phyloP scores from a whole-genome alignment of 2,329 filamentous ascomycete species.

The Anisogramma anomala region DNA sequence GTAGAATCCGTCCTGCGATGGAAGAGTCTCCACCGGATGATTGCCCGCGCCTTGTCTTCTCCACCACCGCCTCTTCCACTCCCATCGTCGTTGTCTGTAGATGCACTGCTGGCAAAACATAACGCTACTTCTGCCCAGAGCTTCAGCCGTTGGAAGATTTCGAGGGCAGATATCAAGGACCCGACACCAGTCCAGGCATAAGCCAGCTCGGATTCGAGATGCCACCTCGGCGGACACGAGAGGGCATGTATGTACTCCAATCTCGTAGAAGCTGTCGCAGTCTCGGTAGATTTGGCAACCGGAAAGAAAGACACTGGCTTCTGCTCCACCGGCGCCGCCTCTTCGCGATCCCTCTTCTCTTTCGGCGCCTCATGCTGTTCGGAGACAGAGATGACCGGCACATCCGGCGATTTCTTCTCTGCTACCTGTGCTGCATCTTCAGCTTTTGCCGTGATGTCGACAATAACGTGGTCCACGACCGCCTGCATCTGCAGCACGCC shows the following conservation, averaged over 20 bases:
- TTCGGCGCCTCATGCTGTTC: constrained; percentile 18
- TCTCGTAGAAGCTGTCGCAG: constrained; percentile 64
- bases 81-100: constrained; percentile 51
- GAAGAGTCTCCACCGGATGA: constrained; percentile 72
- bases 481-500: constrained; percentile 88
- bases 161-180: constrained; percentile 76
- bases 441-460: constrained; percentile 51
- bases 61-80: constrained; percentile 42
- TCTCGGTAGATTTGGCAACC: constrained; percentile 60
- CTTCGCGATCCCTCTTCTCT: constrained; percentile 4
- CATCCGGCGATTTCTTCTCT: constrained; percentile 19
- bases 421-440: constrained; percentile 18
- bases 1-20: constrained; percentile 38
- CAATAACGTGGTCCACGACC: constrained; percentile 87
- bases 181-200: constrained; percentile 85
- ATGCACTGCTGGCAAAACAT: constrained; percentile 58
- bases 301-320: constrained; percentile 72
- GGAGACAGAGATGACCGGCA: constrained; percentile 8
- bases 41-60: constrained; percentile 68
- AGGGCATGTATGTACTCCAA: constrained; percentile 76
- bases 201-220: constrained; percentile 85
- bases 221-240: constrained; percentile 78
- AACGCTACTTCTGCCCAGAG: constrained; percentile 93
- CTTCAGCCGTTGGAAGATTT: constrained; percentile 87
- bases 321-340: constrained; percentile 16